A percentile compares a stretch with the other conserved stretches of the same genome.
phyloP scores from a whole-genome alignment of 495 filamentous ascomycete genomes.

The Bathelium albidoporum region DNA sequence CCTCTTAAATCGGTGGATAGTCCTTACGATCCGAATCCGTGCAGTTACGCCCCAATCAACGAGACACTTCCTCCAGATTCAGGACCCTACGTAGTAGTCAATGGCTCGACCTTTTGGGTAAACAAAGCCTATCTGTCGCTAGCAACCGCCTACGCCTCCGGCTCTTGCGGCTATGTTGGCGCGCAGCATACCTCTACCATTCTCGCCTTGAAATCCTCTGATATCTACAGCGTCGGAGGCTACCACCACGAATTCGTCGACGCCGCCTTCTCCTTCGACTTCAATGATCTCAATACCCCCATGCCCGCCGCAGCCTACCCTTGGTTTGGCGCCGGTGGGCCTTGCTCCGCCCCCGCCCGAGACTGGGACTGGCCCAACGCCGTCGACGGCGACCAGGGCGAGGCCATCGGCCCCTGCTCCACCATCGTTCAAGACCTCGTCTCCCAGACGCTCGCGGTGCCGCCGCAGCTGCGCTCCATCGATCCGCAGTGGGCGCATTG shows the following conservation, averaged over 20 bases:
- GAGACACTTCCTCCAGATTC: background rate
- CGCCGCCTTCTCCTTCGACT: conserved; percentile 10
- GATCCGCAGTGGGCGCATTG: conserved; percentile 9
- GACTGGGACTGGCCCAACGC: background rate
- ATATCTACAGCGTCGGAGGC: conserved; percentile 9
- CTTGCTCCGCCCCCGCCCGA: background rate
- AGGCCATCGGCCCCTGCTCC: background rate
- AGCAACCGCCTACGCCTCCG: conserved; percentile 6
- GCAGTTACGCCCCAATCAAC: conserved; percentile 6
- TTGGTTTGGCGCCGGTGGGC: background rate
- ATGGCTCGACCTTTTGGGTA: conserved; percentile 9
- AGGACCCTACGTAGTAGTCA: conserved; percentile 5
- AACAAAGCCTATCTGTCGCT: conserved; percentile 12
- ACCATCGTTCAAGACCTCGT: background rate
- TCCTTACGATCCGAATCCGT: background rate
- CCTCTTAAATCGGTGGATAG: background rate
- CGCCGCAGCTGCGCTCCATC: conserved; percentile 8
- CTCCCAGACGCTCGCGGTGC: conserved; percentile 4
- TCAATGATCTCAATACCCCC: conserved; percentile 12
- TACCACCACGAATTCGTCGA: conserved; percentile 2
- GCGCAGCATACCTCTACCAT: conserved; percentile 4
- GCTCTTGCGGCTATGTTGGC: conserved; percentile 6
- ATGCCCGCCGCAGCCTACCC: conserved; percentile 8
- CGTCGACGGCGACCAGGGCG: background rate
- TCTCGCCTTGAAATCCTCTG: conserved; percentile 7